phyloP scores from a whole-genome alignment of 2,329 filamentous ascomycete genomes.

The Escovopsis sp. region DNA sequence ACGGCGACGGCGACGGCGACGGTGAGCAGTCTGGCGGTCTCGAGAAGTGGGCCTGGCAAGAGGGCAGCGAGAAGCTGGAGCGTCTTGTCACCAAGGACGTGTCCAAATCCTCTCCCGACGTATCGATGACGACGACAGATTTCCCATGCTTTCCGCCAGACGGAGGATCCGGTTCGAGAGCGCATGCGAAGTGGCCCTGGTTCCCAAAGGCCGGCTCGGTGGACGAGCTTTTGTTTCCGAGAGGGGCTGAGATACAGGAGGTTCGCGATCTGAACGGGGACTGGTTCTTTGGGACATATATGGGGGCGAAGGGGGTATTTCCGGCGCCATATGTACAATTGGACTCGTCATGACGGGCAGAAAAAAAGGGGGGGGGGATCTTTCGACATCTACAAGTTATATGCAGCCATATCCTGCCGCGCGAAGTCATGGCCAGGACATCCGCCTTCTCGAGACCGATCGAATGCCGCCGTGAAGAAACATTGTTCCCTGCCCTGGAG shows the following conservation, averaged over 20 bases:
- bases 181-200: conserved; percentile 61
- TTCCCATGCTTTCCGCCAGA: conserved; percentile 50
- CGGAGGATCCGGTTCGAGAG: conserved; percentile 53
- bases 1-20: conserved; percentile 47
- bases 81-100: conserved; percentile 39
- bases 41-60: conserved; percentile 39
- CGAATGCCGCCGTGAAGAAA: too few species aligned
- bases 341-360: background rate
- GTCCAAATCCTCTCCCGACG: conserved; percentile 24
- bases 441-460: too few species aligned
- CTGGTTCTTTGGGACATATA: conserved; percentile 81
- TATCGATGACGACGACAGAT: conserved; percentile 6
- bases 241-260: conserved; percentile 68
- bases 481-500: too few species aligned
- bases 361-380: background rate
- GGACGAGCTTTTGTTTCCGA: conserved; percentile 75
- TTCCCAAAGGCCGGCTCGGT: conserved; percentile 49
- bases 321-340: conserved; percentile 60
- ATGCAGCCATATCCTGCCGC: too few species aligned
- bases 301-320: conserved; percentile 65
- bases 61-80: conserved; percentile 23
- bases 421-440: too few species aligned
- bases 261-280: conserved; percentile 79
- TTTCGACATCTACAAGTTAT: background rate
- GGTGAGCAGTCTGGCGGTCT: conserved; percentile 21